phyloP scores from a whole-genome alignment of 495 filamentous ascomycete species.

The Lentithecium fluviatile region DNA sequence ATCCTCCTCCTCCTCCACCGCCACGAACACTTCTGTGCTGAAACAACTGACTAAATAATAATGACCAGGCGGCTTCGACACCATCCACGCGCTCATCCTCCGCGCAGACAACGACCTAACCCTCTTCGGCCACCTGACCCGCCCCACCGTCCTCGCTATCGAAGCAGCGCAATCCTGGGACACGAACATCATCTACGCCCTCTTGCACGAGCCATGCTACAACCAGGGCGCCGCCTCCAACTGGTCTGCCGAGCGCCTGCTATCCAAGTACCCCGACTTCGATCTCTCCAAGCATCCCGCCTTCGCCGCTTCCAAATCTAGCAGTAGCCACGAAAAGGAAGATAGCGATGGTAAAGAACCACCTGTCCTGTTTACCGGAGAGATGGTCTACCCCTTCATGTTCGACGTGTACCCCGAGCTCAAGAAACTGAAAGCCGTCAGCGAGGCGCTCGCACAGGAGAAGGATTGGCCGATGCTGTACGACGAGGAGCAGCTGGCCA shows the following conservation, averaged over 20 bases:
- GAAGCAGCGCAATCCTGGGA: slow-evolving; percentile 69
- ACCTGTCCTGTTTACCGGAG: slow-evolving; percentile 79
- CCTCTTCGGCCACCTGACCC: slow-evolving; percentile 68
- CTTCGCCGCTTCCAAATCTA: too few relatives aligned
- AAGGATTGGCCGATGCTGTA: slow-evolving; percentile 75
- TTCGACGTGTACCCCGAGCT: slow-evolving; percentile 77
- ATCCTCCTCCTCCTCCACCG: background rate
- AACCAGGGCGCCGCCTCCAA: slow-evolving; percentile 59
- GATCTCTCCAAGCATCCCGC: background rate
- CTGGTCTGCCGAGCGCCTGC: slow-evolving; percentile 63
- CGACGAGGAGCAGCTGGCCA: slow-evolving; percentile 64
- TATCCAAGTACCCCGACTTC: slow-evolving; percentile 48
- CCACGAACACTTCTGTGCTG: too few relatives aligned
- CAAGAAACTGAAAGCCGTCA: slow-evolving; percentile 58
- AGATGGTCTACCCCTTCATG: slow-evolving; percentile 86
- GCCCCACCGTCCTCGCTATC: slow-evolving; percentile 64
- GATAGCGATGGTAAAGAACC: too few relatives aligned
- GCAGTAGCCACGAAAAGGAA: too few relatives aligned
- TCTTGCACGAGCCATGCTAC: slow-evolving; percentile 85
- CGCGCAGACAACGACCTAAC: slow-evolving; percentile 67
- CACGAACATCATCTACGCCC: slow-evolving; percentile 72
- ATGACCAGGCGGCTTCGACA: slow-evolving; percentile 38
- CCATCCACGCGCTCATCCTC: slow-evolving; percentile 60
- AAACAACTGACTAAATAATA: background rate
- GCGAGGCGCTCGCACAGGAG: slow-evolving; percentile 65